phyloP scores from a whole-genome alignment of 257 asterid genomes.

The Solanum pinnatisectum region DNA sequence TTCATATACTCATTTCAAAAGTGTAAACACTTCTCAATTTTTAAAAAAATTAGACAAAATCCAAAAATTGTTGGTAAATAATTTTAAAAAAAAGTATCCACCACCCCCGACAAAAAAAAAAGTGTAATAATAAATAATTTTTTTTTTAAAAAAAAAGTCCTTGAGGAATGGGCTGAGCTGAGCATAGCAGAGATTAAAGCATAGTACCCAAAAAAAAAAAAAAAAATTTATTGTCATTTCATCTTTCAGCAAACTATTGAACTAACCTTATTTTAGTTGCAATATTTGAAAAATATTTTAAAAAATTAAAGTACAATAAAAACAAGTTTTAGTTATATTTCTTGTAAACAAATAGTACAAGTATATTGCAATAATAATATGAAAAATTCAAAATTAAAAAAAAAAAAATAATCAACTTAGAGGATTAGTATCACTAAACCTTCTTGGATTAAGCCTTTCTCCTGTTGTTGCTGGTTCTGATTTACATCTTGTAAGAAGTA shows the following conservation, averaged over 20 bases:
- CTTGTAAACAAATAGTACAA: neutral
- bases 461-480: slow-evolving; percentile 85
- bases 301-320: neutral
- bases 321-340: neutral
- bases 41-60: neutral
- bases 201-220: neutral
- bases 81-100: neutral
- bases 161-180: neutral
- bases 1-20: too few species aligned
- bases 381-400: too few species aligned
- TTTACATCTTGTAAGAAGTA: slow-evolving; percentile 67
- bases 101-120: neutral
- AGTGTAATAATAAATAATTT: neutral
- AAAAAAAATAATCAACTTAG: neutral
- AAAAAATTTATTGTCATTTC: neutral
- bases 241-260: slow-evolving; percentile 11
- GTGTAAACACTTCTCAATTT: too few species aligned
- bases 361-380: neutral
- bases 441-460: slow-evolving; percentile 39
- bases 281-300: neutral
- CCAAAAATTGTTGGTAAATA: neutral
- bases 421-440: slow-evolving; percentile 30
- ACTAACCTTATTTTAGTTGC: neutral
- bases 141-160: neutral
- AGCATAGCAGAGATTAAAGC: neutral